Base-by-base conservation (phyloP, 2,329 filamentous ascomycete genomes). In the Penicillium psychrosexuale region DNA sequence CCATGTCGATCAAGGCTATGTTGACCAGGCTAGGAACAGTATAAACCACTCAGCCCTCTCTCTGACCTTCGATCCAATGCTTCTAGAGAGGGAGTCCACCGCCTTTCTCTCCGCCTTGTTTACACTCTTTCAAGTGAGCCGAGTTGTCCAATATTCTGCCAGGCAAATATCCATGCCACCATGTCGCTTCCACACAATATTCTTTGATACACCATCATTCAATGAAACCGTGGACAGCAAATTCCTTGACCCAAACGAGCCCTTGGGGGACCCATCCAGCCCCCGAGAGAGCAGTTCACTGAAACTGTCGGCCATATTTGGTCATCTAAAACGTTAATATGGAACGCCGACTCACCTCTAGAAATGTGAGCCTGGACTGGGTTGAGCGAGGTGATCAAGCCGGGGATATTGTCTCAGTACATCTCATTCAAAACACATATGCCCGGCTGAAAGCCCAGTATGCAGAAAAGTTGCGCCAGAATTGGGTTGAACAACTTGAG, bases 401-500 rank as follows among this genome's bases (percentile, higher is more conserved):
- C 15, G 9, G 8, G 8, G 92, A 97, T 70, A 78, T 86, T 19
- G 80, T 97, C 9, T 84, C 90, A 0, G 90, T 92, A 65, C 83
- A 86, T 48, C 76, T 79, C 0, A 86, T 95, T 50, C 93, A 97
- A 69, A 84, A 92, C 66, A 92, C 87, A 0, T 97, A 97, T 69
- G 81, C 87, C 0, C 78, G 80, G 17, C 80, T 99, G 7, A 97
- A 97, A 74, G 78, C 83, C 50, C 88, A 83, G 63, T 91, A 97
- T 69, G 91, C 90, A 0, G 82, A 83, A 19, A 66, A 74, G 1
- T 76, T 99, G 12, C 87, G 91, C 13, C 73, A 83, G n/a, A 77
- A 74, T 1, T 99, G 93, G 94, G 86, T 85, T 13, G 94, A 97
- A 75, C 82, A 82, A 48, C 97, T 92, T 0, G 91, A 96, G 68